Evolutionary conservation across 2,329 filamentous ascomycete species (phyloP), one percentile per base, ranked within the genome.

Genomic region (Geosmithia putterillii): DNA sequence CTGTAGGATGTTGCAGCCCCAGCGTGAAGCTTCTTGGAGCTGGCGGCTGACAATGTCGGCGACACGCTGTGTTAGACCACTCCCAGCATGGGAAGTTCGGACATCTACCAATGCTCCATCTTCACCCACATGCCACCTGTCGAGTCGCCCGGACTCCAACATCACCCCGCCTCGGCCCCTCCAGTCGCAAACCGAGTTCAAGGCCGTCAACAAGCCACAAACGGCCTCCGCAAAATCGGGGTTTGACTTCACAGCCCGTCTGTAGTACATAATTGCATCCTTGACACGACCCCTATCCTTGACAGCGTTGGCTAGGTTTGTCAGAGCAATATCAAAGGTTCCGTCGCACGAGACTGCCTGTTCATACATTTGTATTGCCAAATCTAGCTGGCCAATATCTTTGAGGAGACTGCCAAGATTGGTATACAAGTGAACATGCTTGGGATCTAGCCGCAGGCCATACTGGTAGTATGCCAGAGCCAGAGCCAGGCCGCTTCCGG

Each of bases 131-230:
- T 98, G 92, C 86, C 92, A 96, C 36, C 87, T 79, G 59, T 98
- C 92, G 48, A 82, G 79, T 51, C 72, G 77, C 8, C 85, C 86
- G 42, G 69, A 70, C 43, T 81, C 73, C n/a, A 86, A 73, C 21
- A 86, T 71, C 39, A 94, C 82, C 1, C 92, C 92, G 47, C 92
- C 92, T 49, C 92, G 79, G 23, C 87, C 87, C 54, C 77, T 76
- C 92, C 92, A 98, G 55, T 90, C 85, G 58, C 92, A 98, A 6
- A 98, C 89, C 7, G 92, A 96, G 57, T 95, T 96, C 42, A 98
- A 69, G 2, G 92, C 90, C 46, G 94, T 96, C 2, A 88, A 89
- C 42, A 98, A 73, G 7, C 92, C 92, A 60, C 92, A 98, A 1
- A 98, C 90, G 7, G 92, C 92, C 64, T 98, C 92, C 1, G 92